Evolutionary conservation across 2,329 filamentous ascomycete species (phyloP).

Genomic region (Ophiocordyceps camponoti-leonardi): DNA sequence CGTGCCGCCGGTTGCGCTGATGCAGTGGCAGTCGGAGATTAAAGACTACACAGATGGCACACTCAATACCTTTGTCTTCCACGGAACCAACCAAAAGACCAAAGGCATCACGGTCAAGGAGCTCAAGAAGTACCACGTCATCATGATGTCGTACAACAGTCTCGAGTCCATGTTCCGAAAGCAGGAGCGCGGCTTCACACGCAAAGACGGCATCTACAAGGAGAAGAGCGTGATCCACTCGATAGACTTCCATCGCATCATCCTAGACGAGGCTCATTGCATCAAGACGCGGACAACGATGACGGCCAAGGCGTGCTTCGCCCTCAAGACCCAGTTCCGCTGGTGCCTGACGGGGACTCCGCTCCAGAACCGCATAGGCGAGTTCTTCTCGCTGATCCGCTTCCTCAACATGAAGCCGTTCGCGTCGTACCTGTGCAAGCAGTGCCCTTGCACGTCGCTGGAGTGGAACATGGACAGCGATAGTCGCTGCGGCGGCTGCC

Average conservation of each 20-base stretch:
- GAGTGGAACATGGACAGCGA: conserved; percentile 69
- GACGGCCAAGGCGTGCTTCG: conserved; percentile 90
- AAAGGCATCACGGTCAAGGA: conserved; percentile 62
- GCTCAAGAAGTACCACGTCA: conserved; percentile 71
- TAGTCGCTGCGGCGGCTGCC: conserved; percentile 52
- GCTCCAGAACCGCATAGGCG: conserved; percentile 90
- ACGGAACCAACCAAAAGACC: conserved; percentile 69
- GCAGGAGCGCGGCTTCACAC: conserved; percentile 76
- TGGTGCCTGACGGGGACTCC: conserved; percentile 95
- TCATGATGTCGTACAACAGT: conserved; percentile 92
- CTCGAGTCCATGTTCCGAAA: conserved; percentile 86
- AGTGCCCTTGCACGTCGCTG: conserved; percentile 61
- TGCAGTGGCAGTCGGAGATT: conserved; percentile 87
- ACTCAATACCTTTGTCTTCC: conserved; percentile 79
- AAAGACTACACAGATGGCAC: conserved; percentile 69
- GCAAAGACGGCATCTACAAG: conserved; percentile 65
- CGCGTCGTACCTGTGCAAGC: conserved; percentile 84
- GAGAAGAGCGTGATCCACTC: conserved; percentile 67
- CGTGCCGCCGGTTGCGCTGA: conserved; percentile 81
- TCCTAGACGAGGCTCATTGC: conserved; percentile 88
- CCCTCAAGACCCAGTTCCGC: conserved; percentile 71
- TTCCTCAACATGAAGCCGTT: conserved; percentile 84
- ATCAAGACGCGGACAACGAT: conserved; percentile 84
- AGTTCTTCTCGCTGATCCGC: conserved; percentile 86
- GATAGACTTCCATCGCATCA: conserved; percentile 75